A percentile compares a stretch with the other conserved stretches of the same genome.
These are phyloP conservation scores for Colletotrichum sp. DNA, from an alignment of 2,329 filamentous ascomycete species.

Conservation along the genomic window DNA sequence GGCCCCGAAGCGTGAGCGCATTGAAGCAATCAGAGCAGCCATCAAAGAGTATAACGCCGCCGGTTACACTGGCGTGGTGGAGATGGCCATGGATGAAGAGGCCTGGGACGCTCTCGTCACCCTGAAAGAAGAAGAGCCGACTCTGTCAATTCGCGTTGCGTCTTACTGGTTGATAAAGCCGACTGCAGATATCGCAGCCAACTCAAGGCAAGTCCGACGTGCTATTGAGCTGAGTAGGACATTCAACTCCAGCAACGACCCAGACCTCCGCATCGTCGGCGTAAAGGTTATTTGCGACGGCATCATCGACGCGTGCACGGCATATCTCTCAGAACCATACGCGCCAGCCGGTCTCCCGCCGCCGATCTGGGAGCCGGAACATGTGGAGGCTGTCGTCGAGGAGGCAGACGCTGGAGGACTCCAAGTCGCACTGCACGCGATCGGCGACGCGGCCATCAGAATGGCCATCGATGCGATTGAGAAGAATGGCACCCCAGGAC, in stretches of 20 bases:
- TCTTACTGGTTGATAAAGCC: slow-evolving; percentile 50
- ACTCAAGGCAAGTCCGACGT: slow-evolving; percentile 40
- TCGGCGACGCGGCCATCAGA: slow-evolving; percentile 64
- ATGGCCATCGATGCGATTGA: slow-evolving; percentile 63
- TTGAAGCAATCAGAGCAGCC: slow-evolving; percentile 38
- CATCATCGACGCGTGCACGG: slow-evolving; percentile 69
- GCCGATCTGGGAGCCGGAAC: slow-evolving; percentile 58
- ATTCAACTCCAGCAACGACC: slow-evolving; percentile 38
- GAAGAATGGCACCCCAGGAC: slow-evolving; percentile 42
- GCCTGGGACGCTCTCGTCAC: slow-evolving; percentile 43
- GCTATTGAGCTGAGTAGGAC: slow-evolving; percentile 39
- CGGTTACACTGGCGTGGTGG: slow-evolving; percentile 48
- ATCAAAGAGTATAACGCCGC: slow-evolving; percentile 42
- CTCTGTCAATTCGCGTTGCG: slow-evolving; percentile 41
- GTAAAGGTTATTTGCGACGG: slow-evolving; percentile 72
- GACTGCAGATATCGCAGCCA: slow-evolving; percentile 32
- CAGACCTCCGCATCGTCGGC: slow-evolving; percentile 57
- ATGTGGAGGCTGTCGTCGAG: slow-evolving; percentile 58
- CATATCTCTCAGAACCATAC: slow-evolving; percentile 64
- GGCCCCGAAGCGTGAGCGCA: slow-evolving; percentile 39
- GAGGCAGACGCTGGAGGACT: slow-evolving; percentile 58
- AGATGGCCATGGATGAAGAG: slow-evolving; percentile 55
- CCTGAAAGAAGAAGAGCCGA: background rate
- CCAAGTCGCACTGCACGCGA: slow-evolving; percentile 69
- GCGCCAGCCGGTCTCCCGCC: slow-evolving; percentile 50